Percentiles rank a stretch among this genome's conserved stretches.
These are phyloP conservation scores for Cryptococcus sp. DNA, from an alignment of 1,284 basidiomycete genomes.

Conservation along the genomic window DNA sequence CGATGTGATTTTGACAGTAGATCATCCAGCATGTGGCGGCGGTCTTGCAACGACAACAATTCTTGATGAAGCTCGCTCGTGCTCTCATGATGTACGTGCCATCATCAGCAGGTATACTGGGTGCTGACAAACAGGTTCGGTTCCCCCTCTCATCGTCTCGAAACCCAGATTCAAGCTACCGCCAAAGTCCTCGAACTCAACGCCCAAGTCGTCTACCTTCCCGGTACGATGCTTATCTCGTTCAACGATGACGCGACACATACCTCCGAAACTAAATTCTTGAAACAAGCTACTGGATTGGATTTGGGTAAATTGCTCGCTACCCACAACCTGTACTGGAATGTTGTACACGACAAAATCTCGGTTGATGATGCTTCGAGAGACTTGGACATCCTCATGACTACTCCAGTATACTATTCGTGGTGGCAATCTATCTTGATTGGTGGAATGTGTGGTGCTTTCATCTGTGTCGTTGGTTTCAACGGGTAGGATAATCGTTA, in stretches of 20 bases:
- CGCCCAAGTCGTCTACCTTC: conserved; percentile 79
- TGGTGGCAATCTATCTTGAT: conserved; percentile 66
- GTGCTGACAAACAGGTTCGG: conserved; percentile 56
- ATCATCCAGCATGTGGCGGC: conserved; percentile 87
- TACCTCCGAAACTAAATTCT: conserved; percentile 80
- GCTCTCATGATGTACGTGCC: conserved; percentile 75
- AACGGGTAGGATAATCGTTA: conserved; percentile 42
- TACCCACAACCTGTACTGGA: conserved; percentile 76
- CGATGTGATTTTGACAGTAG: conserved; percentile 42
- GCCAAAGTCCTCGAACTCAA: conserved; percentile 79
- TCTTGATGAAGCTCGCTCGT: conserved; percentile 80
- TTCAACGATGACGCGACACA: conserved; percentile 80
- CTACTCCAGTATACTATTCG: conserved; percentile 57
- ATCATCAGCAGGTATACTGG: neutral
- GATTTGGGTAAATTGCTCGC: conserved; percentile 74
- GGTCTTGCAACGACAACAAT: conserved; percentile 80
- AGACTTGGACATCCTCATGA: conserved; percentile 73
- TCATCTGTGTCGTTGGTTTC: conserved; percentile 58
- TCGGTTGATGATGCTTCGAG: conserved; percentile 73
- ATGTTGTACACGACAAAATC: conserved; percentile 80
- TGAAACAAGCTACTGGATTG: conserved; percentile 68
- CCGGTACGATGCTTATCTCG: conserved; percentile 73
- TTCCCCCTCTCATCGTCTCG: conserved; percentile 81
- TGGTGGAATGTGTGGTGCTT: conserved; percentile 74
- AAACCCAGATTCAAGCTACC: conserved; percentile 79